Conservation (phyloP, 2,329 filamentous ascomycete genomes). For the Pseudogymnoascus sp. region DNA sequence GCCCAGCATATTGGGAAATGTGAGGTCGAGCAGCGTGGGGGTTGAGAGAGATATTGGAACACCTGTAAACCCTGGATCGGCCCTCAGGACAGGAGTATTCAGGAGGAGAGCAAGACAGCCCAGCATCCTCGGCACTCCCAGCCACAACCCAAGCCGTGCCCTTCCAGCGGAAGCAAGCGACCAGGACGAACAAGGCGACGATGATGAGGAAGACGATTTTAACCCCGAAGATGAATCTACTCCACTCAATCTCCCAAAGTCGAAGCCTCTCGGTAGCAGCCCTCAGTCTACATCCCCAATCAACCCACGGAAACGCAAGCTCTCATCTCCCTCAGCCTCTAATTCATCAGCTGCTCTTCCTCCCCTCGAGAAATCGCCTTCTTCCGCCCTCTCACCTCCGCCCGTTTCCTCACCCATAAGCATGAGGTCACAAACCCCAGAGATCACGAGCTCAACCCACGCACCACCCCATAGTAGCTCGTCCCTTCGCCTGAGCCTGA, state of each 20-base stretch:
- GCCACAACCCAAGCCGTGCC: background rate
- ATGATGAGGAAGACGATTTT: conserved; percentile 44
- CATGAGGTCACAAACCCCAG: conserved; percentile 15
- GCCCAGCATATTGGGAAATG: conserved; percentile 27
- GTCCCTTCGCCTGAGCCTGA: conserved; percentile 10
- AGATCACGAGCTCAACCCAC: conserved; percentile 27
- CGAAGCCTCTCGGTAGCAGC: conserved; percentile 24
- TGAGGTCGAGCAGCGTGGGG: conserved; percentile 21
- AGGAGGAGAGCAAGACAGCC: conserved; percentile 50
- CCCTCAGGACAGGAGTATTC: conserved; percentile 48
- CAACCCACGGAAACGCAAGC: conserved; percentile 47
- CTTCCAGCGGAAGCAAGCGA: conserved; percentile 26
- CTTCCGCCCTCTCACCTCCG: background rate
- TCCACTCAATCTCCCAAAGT: conserved; percentile 46
- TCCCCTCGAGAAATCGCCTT: conserved; percentile 9
- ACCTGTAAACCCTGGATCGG: conserved; percentile 27
- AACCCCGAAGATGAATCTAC: conserved; percentile 61
- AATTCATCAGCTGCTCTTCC: conserved; percentile 19
- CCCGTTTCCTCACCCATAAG: conserved; percentile 9
- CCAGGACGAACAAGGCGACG: conserved; percentile 30
- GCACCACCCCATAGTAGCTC: conserved; percentile 28
- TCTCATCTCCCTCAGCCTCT: conserved; percentile 24
- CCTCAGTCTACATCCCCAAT: conserved; percentile 26
- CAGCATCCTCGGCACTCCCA: conserved; percentile 44
- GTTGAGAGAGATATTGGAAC: conserved; percentile 12